Evolutionary conservation across 257 asterid genomes (phyloP).

Genomic region (Solanum corneliomulleri): DNA sequence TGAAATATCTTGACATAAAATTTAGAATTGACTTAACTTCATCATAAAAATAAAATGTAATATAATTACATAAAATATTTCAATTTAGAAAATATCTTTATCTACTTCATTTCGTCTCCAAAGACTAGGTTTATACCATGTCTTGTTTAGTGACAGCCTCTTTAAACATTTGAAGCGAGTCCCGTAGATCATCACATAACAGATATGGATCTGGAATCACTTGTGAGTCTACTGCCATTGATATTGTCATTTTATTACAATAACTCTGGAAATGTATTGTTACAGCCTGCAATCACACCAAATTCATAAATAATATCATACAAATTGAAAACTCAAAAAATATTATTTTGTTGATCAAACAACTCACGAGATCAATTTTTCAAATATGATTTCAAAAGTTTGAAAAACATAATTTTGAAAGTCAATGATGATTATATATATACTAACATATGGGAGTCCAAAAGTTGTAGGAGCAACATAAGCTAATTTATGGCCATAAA

Average conservation of each 20-base stretch:
- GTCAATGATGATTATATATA: background rate
- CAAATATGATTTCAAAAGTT: background rate
- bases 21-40: background rate
- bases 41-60: background rate
- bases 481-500: slow-evolving; percentile 25
- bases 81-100: too few relatives aligned
- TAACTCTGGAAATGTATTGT: slow-evolving; percentile 30
- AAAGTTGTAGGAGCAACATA: slow-evolving; percentile 30
- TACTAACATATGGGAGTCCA: slow-evolving; percentile 31
- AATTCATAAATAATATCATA: background rate
- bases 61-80: too few relatives aligned
- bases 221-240: slow-evolving; percentile 22
- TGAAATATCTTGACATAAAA: background rate
- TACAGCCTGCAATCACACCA: slow-evolving; percentile 1
- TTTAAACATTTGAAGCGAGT: slow-evolving; percentile 16
- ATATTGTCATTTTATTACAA: slow-evolving; percentile 22
- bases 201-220: slow-evolving; percentile 31
- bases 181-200: slow-evolving; percentile 22
- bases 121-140: background rate
- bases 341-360: background rate
- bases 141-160: background rate
- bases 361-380: background rate
- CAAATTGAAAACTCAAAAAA: too few relatives aligned
- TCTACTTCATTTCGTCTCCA: too few relatives aligned
- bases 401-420: background rate